Conservation (phyloP, 306 rosid genomes). For the Geum urbanum region DNA sequence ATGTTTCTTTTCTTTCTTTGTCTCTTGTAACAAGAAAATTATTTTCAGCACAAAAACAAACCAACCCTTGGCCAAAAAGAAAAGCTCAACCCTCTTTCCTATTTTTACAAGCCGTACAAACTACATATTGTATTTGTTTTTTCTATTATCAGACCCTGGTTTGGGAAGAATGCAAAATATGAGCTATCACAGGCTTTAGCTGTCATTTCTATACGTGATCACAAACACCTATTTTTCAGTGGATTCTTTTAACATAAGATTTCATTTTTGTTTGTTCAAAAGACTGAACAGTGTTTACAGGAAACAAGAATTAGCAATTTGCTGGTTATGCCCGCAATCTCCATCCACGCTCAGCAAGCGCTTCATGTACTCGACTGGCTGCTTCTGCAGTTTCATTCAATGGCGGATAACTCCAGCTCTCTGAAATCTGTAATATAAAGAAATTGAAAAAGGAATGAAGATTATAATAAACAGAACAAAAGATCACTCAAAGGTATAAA, state of each 20-base stretch:
- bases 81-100: constrained; percentile 23
- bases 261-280: neutral
- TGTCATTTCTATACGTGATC: constrained; percentile 25
- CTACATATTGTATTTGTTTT: constrained; percentile 22
- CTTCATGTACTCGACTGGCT: constrained; percentile 64
- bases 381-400: constrained; percentile 82
- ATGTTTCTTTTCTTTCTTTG: neutral
- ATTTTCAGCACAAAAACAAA: constrained; percentile 15
- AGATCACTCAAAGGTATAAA: neutral
- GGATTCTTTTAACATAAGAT: neutral
- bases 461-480: neutral
- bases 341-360: constrained; percentile 87
- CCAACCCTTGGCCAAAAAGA: constrained; percentile 4
- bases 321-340: constrained; percentile 52
- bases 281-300: constrained; percentile 13
- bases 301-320: neutral
- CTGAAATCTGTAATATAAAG: constrained; percentile 53
- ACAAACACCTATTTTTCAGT: constrained; percentile 19
- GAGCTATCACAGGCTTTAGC: constrained; percentile 3
- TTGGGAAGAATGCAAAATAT: constrained; percentile 27
- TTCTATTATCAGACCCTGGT: constrained; percentile 20
- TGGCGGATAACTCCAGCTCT: constrained; percentile 98
- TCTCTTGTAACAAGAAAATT: neutral
- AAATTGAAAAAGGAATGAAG: constrained; percentile 19
- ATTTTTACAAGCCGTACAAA: constrained; percentile 39